Percentiles rank a stretch among this genome's conserved stretches.
These are phyloP conservation scores for Mucor indicus DNA, from an alignment of 371 early-diverging fungal species.

Conservation along the genomic window DNA sequence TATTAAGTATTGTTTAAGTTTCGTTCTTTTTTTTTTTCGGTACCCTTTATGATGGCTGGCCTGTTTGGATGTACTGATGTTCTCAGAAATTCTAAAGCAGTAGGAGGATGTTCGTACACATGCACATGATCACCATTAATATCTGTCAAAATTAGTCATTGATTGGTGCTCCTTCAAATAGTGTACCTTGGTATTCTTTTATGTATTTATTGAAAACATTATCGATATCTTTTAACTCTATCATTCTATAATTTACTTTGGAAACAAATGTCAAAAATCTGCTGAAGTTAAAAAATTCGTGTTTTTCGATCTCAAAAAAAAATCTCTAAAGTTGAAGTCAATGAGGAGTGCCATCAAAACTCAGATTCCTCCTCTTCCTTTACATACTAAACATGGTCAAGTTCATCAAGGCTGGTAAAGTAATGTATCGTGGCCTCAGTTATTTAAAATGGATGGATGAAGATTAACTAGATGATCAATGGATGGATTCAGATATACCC, in stretches of 20 bases:
- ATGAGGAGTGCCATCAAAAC: no score
- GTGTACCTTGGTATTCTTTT: constrained; percentile 45
- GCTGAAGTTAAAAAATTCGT: no score
- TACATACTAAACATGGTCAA: constrained; percentile 57
- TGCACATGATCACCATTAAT: constrained; percentile 37
- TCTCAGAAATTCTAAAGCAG: constrained; percentile 39
- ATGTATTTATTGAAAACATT: constrained; percentile 24
- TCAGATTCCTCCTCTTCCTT: constrained; percentile 25
- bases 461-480: constrained; percentile 13
- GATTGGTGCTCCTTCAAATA: not conserved
- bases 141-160: constrained; percentile 17
- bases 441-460: constrained; percentile 6
- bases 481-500: constrained; percentile 5
- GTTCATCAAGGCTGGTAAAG: constrained; percentile 68
- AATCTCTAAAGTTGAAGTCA: no score
- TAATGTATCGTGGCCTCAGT: constrained; percentile 18
- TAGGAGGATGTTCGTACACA: constrained; percentile 29
- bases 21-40: not conserved
- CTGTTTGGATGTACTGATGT: constrained; percentile 41
- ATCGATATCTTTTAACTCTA: constrained; percentile 17
- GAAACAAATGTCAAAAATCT: no score
- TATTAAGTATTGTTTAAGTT: not conserved
- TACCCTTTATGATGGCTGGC: constrained; percentile 44
- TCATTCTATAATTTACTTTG: no score
- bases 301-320: no score